Conservation (phyloP, 352 stramenopile genomes). For the Pythium angustatum region DNA sequence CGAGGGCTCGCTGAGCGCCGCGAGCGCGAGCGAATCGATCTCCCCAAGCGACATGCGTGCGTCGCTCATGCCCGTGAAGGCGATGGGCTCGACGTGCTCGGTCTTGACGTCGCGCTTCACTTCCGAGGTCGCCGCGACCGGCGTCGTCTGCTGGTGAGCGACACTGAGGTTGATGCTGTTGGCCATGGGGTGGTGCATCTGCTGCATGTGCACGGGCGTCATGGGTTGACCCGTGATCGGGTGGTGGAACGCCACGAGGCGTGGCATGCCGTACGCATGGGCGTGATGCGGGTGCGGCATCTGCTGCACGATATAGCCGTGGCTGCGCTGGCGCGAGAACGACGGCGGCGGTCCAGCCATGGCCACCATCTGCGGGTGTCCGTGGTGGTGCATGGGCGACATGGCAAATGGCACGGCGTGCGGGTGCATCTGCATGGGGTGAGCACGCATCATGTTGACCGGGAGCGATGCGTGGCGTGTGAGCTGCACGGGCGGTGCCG, state of each 20-base stretch:
- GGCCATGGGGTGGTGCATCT: slow-evolving; percentile 31
- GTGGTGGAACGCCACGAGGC: slow-evolving; percentile 26
- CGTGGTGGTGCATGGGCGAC: slow-evolving; percentile 12
- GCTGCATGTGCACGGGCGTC: slow-evolving; percentile 21
- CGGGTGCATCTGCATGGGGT: slow-evolving; percentile 33
- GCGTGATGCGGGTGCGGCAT: slow-evolving; percentile 25
- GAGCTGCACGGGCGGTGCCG: slow-evolving; percentile 52
- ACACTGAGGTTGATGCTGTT: slow-evolving; percentile 62
- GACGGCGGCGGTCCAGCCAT: slow-evolving; percentile 34
- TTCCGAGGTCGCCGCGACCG: neutral
- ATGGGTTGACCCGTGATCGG: slow-evolving; percentile 24
- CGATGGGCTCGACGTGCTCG: slow-evolving; percentile 69
- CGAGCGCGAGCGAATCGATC: slow-evolving; percentile 66
- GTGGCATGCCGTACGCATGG: slow-evolving; percentile 26
- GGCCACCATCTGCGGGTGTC: slow-evolving; percentile 24
- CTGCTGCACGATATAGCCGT: slow-evolving; percentile 56
- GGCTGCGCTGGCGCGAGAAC: slow-evolving; percentile 67
- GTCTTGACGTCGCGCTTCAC: slow-evolving; percentile 29
- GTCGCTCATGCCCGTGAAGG: slow-evolving; percentile 57
- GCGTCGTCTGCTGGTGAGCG: slow-evolving; percentile 46
- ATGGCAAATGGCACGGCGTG: slow-evolving; percentile 42
- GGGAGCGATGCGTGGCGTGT: slow-evolving; percentile 73
- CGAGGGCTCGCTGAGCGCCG: slow-evolving; percentile 43
- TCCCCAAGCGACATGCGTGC: slow-evolving; percentile 35
- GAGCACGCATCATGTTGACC: slow-evolving; percentile 43